Conservation (phyloP, 768 basidiomycete species). For the Pleurotus platypus region DNA sequence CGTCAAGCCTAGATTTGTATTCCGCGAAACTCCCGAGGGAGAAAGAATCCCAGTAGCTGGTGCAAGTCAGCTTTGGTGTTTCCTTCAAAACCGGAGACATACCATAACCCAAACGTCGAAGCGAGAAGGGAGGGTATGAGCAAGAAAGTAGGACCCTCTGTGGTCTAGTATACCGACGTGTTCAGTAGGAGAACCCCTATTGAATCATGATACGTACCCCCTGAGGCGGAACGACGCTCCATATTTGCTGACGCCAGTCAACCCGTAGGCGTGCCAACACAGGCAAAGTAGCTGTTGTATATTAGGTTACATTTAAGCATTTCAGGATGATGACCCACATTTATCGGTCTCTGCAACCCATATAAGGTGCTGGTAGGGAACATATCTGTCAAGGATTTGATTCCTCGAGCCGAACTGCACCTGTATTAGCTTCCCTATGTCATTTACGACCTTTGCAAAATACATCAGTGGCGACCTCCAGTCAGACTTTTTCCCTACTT, state of each 20-base stretch:
- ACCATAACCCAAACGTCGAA: slow-evolving; percentile 38
- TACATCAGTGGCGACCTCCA: too few relatives aligned
- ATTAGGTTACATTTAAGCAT: too few relatives aligned
- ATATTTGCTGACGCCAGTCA: slow-evolving; percentile 51
- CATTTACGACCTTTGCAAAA: slow-evolving; percentile 13
- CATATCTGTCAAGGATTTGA: slow-evolving; percentile 39
- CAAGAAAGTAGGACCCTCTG: slow-evolving; percentile 36
- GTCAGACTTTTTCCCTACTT: too few relatives aligned
- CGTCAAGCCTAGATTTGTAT: slow-evolving; percentile 34
- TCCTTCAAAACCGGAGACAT: slow-evolving; percentile 11
- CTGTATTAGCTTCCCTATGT: slow-evolving; percentile 34
- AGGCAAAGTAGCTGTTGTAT: slow-evolving; percentile 2
- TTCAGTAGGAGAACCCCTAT: slow-evolving; percentile 2
- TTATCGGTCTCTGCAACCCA: slow-evolving; percentile 42
- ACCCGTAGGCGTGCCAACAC: slow-evolving; percentile 31
- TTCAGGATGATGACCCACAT: slow-evolving; percentile 31
- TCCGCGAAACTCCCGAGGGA: slow-evolving; percentile 34
- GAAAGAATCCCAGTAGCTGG: slow-evolving; percentile 38
- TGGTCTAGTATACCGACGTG: slow-evolving; percentile 10
- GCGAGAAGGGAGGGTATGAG: slow-evolving; percentile 40
- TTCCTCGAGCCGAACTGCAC: slow-evolving; percentile 29
- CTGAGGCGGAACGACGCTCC: slow-evolving; percentile 25
- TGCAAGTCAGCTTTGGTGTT: slow-evolving; percentile 4
- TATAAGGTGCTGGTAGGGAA: slow-evolving; percentile 52
- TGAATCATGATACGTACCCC: slow-evolving; percentile 18